Base-by-base conservation (phyloP, 2,329 filamentous ascomycete species). In the Zalaria sp. region DNA sequence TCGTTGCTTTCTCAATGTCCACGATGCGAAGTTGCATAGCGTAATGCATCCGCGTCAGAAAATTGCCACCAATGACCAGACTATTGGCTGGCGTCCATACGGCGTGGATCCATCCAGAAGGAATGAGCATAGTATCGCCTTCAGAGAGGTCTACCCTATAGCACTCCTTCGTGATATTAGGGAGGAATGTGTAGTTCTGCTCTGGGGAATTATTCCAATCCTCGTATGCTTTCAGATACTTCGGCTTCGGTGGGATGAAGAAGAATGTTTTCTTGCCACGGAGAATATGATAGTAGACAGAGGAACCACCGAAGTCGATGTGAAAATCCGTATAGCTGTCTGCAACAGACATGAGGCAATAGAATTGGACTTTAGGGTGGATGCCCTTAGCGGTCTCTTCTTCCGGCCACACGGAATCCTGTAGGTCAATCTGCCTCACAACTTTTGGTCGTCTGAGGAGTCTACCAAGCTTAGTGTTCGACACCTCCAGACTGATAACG, bases 281-380 rank as follows among this genome's bases (percentile, higher is more conserved):
- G 42, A 81, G 58, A 47, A 82, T 81, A 51, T 81, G 78, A 49
- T 82, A 82, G 53, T 76, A 82, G 4, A 82, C 78, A 1, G 77
- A 81, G 3, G 78, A 81, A 4, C 78, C 78, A 31, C 77, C 78
- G 57, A 82, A 82, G 53, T 82, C 78, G 53, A 82, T 79, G 57
- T 82, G 78, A 49, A 82, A 82, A 56, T 82, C 78, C 18, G 78
- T 82, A 49, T 79, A 82, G 57, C 77, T 80, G 56, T 82, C 77
- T 8, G 76, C 75, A 25, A 81, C 77, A 4, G 78, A 81, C 78
- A 82, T 82, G 31, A 82, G 61, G 53, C 75, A 79, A 60, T 80
- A 80, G 52, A 78, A 81, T 45, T 80, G 76, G 5, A 82, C 78
- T 44, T 76, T 73, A 5, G 77, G 75, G 43, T 68, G 75, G 41